Percentiles rank a stretch among this genome's conserved stretches.
Evolutionary conservation across 1,284 basidiomycete genomes (phyloP).

Genomic region (Puccinia coronata): DNA sequence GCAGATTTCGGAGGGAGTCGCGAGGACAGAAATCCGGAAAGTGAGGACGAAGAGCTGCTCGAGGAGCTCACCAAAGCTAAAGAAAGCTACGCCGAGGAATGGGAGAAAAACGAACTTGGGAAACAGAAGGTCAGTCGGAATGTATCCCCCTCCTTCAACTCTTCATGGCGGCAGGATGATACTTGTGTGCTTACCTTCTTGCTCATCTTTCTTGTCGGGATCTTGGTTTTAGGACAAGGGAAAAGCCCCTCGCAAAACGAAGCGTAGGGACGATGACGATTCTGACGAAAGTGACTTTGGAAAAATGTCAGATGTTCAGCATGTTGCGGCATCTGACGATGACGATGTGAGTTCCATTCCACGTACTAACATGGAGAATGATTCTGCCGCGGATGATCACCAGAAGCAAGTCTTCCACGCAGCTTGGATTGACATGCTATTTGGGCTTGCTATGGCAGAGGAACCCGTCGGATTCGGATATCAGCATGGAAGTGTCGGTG

Average conservation of each 20-base stretch:
- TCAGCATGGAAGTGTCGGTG: conserved; percentile 59
- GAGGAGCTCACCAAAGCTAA: conserved; percentile 43
- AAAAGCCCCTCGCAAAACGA: conserved; percentile 48
- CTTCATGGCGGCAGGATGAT: conserved; percentile 44
- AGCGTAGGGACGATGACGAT: conserved; percentile 52
- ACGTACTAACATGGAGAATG: neutral
- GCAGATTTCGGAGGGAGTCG: conserved; percentile 10
- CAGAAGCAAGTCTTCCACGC: no score
- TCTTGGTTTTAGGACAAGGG: conserved; percentile 50
- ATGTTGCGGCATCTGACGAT: conserved; percentile 25
- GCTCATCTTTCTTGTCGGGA: conserved; percentile 45
- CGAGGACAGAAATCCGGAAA: conserved; percentile 22
- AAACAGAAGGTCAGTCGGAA: conserved; percentile 78
- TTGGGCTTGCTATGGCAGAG: neutral
- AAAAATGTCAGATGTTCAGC: conserved; percentile 42
- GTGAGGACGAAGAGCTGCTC: conserved; percentile 68
- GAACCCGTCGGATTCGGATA: conserved; percentile 27
- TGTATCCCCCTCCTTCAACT: conserved; percentile 57
- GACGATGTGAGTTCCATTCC: conserved; percentile 6
- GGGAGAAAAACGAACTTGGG: conserved; percentile 63
- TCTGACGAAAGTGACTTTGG: conserved; percentile 53
- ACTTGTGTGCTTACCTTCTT: neutral
- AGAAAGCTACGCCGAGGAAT: conserved; percentile 53
- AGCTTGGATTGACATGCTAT: neutral
- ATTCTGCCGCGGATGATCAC: neutral